Conservation (phyloP, 352 stramenopile species). For the Pythium dissotocum region DNA sequence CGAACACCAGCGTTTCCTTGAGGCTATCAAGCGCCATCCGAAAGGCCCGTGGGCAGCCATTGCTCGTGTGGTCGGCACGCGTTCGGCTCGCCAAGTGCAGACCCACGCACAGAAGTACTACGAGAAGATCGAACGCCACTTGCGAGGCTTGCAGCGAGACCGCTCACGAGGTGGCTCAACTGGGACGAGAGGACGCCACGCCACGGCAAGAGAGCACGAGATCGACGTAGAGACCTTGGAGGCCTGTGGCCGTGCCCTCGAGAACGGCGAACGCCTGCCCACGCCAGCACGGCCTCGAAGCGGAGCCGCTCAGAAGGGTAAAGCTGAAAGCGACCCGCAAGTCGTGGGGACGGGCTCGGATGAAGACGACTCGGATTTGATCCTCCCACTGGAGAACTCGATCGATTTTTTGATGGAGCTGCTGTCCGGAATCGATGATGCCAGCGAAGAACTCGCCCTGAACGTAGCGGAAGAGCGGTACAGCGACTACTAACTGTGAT, state of each 20-base stretch:
- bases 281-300: constrained; percentile 11
- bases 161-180: constrained; percentile 33
- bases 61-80: constrained; percentile 27
- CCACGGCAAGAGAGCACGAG: constrained; percentile 38
- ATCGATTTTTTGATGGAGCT: constrained; percentile 27
- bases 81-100: constrained; percentile 65
- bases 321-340: neutral
- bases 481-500: neutral
- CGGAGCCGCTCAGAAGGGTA: neutral
- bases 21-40: constrained; percentile 32
- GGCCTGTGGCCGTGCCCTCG: constrained; percentile 22
- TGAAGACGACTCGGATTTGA: neutral
- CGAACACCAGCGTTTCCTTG: constrained; percentile 41
- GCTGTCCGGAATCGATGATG: constrained; percentile 18
- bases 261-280: constrained; percentile 16
- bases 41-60: constrained; percentile 40
- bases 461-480: neutral
- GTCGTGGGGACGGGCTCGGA: neutral
- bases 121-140: constrained; percentile 69
- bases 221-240: constrained; percentile 42
- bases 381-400: constrained; percentile 23
- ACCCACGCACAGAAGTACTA: constrained; percentile 65
- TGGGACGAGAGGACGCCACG: neutral
- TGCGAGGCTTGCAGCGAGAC: constrained; percentile 61
- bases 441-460: neutral